Evolutionary conservation across 257 asterid species (phyloP), one percentile per base, ranked within the genome.

Genomic region (Craterostigma plantagineum): DNA sequence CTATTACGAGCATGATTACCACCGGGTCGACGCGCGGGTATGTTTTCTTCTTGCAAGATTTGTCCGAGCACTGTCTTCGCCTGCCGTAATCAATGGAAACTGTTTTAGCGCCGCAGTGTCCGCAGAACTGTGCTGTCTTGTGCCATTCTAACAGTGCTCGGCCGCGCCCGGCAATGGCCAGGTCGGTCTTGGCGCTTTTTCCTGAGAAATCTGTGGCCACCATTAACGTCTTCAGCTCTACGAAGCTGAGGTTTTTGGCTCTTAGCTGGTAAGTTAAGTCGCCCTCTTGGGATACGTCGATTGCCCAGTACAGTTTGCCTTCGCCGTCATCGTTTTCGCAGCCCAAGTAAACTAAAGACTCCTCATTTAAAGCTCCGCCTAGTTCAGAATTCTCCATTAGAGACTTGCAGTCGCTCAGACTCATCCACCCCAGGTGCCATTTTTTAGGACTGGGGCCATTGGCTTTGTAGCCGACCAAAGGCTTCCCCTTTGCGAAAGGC

Each of bases 11-110:
- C 98, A 90, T 90, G 59, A 90, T 90, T 45, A 79, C 98, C 34
- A 90, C 95, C 92, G 98, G 98, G 75, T 87, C 98, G 33, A 90
- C 85, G 35, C 94, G 92, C 46, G 98, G 98, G 52, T 90, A 90
- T 23, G 79, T 69, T 58, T 80, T 79, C 70, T 63, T 80, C 61
- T 70, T 77, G 70, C 98, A 90, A 12, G 42, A 50, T 53, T 70
- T 93, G 55, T 69, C 82, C 8, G 87, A 73, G 56, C 95, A 90
- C 68, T 66, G 69, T 50, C 73, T 82, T 38, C 92, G 63, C 48
- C 79, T 76, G 63, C 98, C 98, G 50, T 93, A 95, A 63, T 90
- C 98, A 46, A 52, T 68, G 30, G 93, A 62, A 33, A 68, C 64
- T 0, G 76, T 57, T 49, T 72, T 70, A 13, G 61, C 51, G 44